Evolutionary conservation across 495 filamentous ascomycete species (phyloP), one percentile per base, ranked within the genome.

Genomic region (Daldinia childiae): DNA sequence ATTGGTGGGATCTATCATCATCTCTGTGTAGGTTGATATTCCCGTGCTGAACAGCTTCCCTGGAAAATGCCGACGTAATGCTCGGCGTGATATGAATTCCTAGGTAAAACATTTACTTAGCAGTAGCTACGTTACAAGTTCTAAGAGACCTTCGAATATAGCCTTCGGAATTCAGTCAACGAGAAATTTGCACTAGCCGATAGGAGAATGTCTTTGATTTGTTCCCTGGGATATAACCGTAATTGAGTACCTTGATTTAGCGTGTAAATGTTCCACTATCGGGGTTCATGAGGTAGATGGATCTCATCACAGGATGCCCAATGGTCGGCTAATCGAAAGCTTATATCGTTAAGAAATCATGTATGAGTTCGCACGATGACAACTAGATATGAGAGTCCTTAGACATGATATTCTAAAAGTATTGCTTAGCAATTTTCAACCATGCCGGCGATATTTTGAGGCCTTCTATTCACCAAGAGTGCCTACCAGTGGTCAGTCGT

Each of bases 401-500:
- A 51, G 39, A 19, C 39, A 52, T 17, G 21, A 24, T 29, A 2
- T 54, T 21, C 32, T 43, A 43, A 15, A 39, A 60, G 29, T 8
- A 26, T 48, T 60, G 36, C 14, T 51, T 27, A 30, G 19, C 1
- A 48, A 32, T 62, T 19, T 26, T 30, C 39, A 29, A 15, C 15
- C 24, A 55, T 15, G 38, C 4, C 27, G 12, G 24, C 30, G 26
- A 41, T 15, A 51, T 24, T 43, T 61, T 32, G 36, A 58, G 26
- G 17, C 48, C 34, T 6, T 36, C 41, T 32, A 32, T 21, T 45
- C 8, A 51, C 58, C 11, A 55, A 41, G 14, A 19, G 41, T 41
- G 41, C 34, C 34, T 19, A 36, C 21, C 41, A 45, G 67, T 66
- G 71, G 64, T 66, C 69, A 64, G 66, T 62, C 66, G 67, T 43